A percentile compares a stretch with the other conserved stretches of the same genome.
Conservation (phyloP, 148 eudicot genomes). For the Fagopyrum homotropicum region DNA sequence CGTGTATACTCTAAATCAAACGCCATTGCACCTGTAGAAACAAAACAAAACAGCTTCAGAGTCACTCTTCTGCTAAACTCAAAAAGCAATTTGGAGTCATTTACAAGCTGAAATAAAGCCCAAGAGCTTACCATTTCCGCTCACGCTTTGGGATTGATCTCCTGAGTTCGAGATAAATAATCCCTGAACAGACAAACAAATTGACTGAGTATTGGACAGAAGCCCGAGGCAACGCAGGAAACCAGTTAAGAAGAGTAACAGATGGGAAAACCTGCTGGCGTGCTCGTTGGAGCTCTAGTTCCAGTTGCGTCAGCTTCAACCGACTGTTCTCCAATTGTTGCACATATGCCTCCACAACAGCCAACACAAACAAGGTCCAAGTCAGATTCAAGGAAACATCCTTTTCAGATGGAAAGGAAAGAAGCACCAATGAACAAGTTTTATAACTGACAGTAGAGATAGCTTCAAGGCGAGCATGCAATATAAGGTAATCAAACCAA, state of each 20-base stretch:
- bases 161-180: slow-evolving; percentile 57
- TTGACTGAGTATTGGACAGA: neutral
- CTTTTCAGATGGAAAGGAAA: neutral
- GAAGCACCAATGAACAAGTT: neutral
- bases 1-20: slow-evolving; percentile 88
- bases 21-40: slow-evolving; percentile 66
- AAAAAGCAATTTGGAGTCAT: neutral
- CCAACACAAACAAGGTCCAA: neutral
- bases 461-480: slow-evolving; percentile 5
- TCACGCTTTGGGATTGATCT: slow-evolving; percentile 56
- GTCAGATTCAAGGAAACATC: neutral
- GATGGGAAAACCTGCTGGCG: slow-evolving; percentile 33
- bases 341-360: slow-evolving; percentile 57
- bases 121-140: slow-evolving; percentile 56
- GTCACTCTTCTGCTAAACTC: neutral
- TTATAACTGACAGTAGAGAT: neutral
- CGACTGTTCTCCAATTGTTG: slow-evolving; percentile 49
- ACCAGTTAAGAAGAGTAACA: neutral
- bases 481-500: neutral
- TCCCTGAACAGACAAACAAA: slow-evolving; percentile 37
- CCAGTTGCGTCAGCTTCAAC: slow-evolving; percentile 36
- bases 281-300: slow-evolving; percentile 41
- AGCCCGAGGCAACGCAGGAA: neutral
- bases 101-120: neutral
- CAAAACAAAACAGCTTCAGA: neutral